These are phyloP conservation scores for Colletotrichum scovillei DNA, from an alignment of 2,329 filamentous ascomycete species.

Conservation along the genomic window DNA sequence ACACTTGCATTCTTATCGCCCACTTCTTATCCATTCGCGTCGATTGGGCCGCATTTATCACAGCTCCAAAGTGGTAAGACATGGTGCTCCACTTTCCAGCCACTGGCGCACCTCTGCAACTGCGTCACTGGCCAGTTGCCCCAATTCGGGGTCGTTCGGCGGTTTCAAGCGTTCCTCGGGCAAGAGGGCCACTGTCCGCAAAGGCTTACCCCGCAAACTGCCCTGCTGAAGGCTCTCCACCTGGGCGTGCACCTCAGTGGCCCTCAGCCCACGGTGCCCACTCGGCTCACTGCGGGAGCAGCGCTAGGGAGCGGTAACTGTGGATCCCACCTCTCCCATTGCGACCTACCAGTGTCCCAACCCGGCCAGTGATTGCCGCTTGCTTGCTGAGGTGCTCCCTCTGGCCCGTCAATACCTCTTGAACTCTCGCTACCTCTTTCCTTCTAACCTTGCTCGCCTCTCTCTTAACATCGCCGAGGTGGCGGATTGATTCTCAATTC, in stretches of 20 bases:
- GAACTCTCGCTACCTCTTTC: conserved; percentile 6
- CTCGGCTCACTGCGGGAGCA: neutral
- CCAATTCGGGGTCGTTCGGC: conserved; percentile 16
- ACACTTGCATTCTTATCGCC: neutral
- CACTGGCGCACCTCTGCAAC: neutral
- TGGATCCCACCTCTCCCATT: conserved; percentile 2
- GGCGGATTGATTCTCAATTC: conserved; percentile 17
- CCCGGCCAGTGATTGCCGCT: conserved; percentile 29
- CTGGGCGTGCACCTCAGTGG: neutral
- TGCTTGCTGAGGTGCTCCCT: conserved; percentile 18
- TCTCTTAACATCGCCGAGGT: conserved; percentile 8
- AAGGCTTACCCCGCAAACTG: conserved; percentile 33
- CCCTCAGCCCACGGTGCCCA: neutral
- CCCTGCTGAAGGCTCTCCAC: conserved; percentile 10
- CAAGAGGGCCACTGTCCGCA: neutral
- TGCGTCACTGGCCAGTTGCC: conserved; percentile 2
- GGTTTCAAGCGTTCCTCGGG: conserved; percentile 28
- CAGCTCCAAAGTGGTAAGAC: neutral
- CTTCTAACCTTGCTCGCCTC: neutral
- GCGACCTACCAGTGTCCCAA: conserved; percentile 3
- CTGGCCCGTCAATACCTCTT: conserved; percentile 12
- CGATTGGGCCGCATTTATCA: neutral
- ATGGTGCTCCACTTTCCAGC: neutral
- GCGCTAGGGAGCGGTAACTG: conserved; percentile 26
- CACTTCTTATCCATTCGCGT: neutral